A percentile compares a stretch with the other conserved stretches of the same genome.
These are phyloP conservation scores for Elsinoe necatrix DNA, from an alignment of 2,329 filamentous ascomycete genomes.

Conservation along the genomic window DNA sequence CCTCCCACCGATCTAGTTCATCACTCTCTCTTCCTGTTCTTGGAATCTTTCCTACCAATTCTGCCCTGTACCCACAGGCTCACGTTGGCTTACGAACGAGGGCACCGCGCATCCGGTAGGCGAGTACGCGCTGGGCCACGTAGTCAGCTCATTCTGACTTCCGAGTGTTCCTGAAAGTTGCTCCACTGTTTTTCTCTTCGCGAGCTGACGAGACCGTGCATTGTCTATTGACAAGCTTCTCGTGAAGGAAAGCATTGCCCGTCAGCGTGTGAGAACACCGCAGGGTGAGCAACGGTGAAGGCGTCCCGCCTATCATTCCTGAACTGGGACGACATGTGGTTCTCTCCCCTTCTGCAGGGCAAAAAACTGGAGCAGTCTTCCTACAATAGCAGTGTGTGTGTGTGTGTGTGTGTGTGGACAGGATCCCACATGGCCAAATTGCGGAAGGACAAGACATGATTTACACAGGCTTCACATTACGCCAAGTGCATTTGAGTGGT, in stretches of 20 bases:
- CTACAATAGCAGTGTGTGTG: too few species aligned
- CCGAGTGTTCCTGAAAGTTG: background rate
- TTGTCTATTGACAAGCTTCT: background rate
- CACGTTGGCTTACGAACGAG: constrained; percentile 4
- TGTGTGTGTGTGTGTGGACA: too few species aligned
- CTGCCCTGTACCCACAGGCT: background rate
- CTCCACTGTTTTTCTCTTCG: background rate
- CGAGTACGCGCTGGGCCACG: background rate
- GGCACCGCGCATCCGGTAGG: background rate
- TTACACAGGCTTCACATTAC: background rate
- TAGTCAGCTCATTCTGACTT: background rate
- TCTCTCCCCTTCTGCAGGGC: background rate
- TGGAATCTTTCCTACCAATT: background rate
- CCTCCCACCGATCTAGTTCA: background rate
- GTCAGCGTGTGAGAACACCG: background rate
- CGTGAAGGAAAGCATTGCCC: background rate
- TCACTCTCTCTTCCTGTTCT: background rate
- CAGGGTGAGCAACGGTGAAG: background rate
- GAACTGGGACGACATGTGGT: background rate
- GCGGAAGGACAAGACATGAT: constrained; percentile 8
- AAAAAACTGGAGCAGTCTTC: background rate
- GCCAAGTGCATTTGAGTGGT: constrained; percentile 4
- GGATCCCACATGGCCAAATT: constrained; percentile 10
- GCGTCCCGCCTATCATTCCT: background rate
- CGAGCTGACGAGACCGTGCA: background rate